phyloP scores from a whole-genome alignment of 2,329 filamentous ascomycete genomes.

The Botrytis fragariae region DNA sequence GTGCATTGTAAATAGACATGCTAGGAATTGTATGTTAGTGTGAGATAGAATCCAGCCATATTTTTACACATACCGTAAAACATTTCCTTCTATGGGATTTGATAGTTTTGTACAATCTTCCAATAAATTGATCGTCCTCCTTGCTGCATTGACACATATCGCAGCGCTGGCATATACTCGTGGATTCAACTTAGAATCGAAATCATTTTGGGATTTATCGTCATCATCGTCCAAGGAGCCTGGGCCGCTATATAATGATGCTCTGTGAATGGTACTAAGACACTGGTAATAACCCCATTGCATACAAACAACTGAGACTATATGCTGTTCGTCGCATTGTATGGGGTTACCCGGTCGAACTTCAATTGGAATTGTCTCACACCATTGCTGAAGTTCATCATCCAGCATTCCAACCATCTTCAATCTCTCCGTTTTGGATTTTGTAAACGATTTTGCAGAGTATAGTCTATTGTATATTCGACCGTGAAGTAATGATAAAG shows the following conservation, averaged over 20 bases:
- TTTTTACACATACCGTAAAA: slow-evolving; percentile 10
- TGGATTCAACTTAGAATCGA: slow-evolving; percentile 24
- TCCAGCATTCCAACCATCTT: slow-evolving; percentile 29
- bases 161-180: slow-evolving; percentile 27
- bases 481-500: slow-evolving; percentile 29
- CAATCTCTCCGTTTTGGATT: slow-evolving; percentile 28
- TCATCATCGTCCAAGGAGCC: slow-evolving; percentile 16
- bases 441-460: slow-evolving; percentile 31
- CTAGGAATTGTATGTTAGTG: slow-evolving; percentile 13
- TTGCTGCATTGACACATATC: slow-evolving; percentile 29
- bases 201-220: slow-evolving; percentile 18
- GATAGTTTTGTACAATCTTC: slow-evolving; percentile 23
- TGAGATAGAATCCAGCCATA: not conserved
- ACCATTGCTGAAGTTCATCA: slow-evolving; percentile 30
- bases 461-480: slow-evolving; percentile 32
- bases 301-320: slow-evolving; percentile 29
- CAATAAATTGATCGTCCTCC: slow-evolving; percentile 27
- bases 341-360: slow-evolving; percentile 31
- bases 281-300: slow-evolving; percentile 32
- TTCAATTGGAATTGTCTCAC: slow-evolving; percentile 30
- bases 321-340: slow-evolving; percentile 25
- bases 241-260: slow-evolving; percentile 26
- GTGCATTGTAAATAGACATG: slow-evolving; percentile 69
- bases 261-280: slow-evolving; percentile 28
- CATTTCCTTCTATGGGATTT: slow-evolving; percentile 26